These are phyloP conservation scores for Phytophthora pini DNA, from an alignment of 352 stramenopile genomes.

Conservation along the genomic window DNA sequence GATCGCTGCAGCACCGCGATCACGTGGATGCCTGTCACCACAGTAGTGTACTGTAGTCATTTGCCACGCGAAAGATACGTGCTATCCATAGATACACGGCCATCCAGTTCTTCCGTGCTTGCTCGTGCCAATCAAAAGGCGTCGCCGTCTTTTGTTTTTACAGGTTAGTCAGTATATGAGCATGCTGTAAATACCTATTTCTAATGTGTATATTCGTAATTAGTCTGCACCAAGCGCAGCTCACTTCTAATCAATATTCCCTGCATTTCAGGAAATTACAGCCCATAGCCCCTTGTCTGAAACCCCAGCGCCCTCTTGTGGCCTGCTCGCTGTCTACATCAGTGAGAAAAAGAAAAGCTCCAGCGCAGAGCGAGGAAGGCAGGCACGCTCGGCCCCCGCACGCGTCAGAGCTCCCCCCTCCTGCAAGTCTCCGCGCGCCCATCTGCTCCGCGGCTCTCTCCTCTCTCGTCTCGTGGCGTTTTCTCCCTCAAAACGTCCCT, in stretches of 20 bases:
- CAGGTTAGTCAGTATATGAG: too few species aligned
- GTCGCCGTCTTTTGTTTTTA: too few species aligned
- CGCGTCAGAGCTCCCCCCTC: slow-evolving; percentile 19
- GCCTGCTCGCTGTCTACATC: slow-evolving; percentile 34
- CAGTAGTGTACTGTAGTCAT: not conserved
- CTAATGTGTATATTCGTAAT: not conserved
- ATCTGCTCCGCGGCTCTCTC: slow-evolving; percentile 14
- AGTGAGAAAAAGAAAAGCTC: slow-evolving; percentile 53
- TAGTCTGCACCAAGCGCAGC: not conserved
- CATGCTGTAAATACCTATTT: not conserved
- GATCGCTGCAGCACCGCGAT: slow-evolving; percentile 28
- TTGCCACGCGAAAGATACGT: not conserved
- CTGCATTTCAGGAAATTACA: not conserved
- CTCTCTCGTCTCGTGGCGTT: slow-evolving; percentile 20
- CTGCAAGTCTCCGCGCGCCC: slow-evolving; percentile 8
- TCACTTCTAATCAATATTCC: not conserved
- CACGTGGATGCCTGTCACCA: slow-evolving; percentile 14
- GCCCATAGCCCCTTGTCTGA: slow-evolving; percentile 13
- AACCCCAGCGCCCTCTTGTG: slow-evolving; percentile 24
- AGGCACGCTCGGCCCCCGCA: slow-evolving; percentile 20
- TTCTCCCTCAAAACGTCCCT: slow-evolving; percentile 9
- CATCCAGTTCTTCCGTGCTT: too few species aligned
- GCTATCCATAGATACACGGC: too few species aligned
- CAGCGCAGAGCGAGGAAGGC: slow-evolving; percentile 36
- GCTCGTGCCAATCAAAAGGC: too few species aligned